phyloP scores from a whole-genome alignment of 306 rosid genomes.

The Mimosa bimucronata region DNA sequence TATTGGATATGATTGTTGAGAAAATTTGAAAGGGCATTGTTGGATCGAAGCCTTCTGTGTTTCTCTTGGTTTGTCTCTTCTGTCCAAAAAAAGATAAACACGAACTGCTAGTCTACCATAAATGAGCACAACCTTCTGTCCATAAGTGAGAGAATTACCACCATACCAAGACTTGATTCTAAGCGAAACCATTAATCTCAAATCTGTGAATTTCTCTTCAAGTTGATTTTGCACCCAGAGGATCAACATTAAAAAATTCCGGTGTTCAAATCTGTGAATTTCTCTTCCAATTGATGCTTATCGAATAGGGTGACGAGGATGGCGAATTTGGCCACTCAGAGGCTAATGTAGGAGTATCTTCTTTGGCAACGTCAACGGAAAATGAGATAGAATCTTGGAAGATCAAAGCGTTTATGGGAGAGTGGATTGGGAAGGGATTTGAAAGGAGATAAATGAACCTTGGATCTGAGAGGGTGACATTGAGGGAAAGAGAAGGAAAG shows the following conservation, averaged over 20 bases:
- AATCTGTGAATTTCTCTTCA: too few relatives aligned
- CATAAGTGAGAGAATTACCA: constrained; percentile 82
- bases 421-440: constrained; percentile 31
- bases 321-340: constrained; percentile 45
- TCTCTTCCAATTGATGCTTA: constrained; percentile 78
- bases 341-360: constrained; percentile 54
- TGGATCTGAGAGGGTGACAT: constrained; percentile 40
- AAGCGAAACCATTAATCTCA: constrained; percentile 88
- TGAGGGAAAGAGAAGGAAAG: constrained; percentile 54
- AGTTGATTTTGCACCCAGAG: constrained; percentile 83
- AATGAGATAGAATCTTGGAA: constrained; percentile 37
- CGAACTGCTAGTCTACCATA: too few relatives aligned
- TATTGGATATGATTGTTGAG: too few relatives aligned
- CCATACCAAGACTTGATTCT: constrained; percentile 96
- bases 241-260: constrained; percentile 94
- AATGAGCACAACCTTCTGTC: constrained; percentile 87
- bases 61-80: too few relatives aligned
- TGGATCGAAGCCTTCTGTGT: too few relatives aligned
- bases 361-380: constrained; percentile 80
- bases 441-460: constrained; percentile 24
- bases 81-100: too few relatives aligned
- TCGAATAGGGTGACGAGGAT: constrained; percentile 40
- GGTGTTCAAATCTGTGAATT: constrained; percentile 80
- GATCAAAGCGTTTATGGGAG: constrained; percentile 25
- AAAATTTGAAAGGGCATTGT: too few relatives aligned